These are phyloP conservation scores for Penicillium simplicissimum DNA, from an alignment of 495 filamentous ascomycete species.

Conservation along the genomic window DNA sequence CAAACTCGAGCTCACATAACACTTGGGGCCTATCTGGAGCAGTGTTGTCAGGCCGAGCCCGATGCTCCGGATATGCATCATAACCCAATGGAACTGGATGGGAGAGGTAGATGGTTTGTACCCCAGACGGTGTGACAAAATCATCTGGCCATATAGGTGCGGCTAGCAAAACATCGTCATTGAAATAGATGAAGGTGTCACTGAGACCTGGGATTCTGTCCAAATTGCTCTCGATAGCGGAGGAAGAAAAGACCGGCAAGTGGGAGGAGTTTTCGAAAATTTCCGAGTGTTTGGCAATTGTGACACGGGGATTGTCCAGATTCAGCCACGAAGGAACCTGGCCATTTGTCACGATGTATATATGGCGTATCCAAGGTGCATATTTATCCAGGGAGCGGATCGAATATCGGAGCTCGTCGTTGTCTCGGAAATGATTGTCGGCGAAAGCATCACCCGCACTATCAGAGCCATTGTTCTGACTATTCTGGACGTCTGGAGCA, in stretches of 20 bases:
- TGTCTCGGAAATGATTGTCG: constrained; percentile 13
- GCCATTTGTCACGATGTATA: constrained; percentile 13
- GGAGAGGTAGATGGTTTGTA: constrained; percentile 10
- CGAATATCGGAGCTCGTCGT: constrained; percentile 15
- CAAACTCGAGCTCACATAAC: background rate
- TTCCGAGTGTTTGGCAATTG: constrained; percentile 8
- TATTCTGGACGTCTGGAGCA: background rate
- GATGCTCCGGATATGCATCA: constrained; percentile 14
- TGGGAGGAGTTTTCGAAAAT: constrained; percentile 13
- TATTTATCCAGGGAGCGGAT: constrained; percentile 8
- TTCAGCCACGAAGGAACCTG: constrained; percentile 9
- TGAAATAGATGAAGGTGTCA: constrained; percentile 11
- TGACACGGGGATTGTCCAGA: constrained; percentile 9
- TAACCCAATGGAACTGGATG: constrained; percentile 11
- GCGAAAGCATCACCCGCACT: constrained; percentile 1
- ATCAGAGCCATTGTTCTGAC: constrained; percentile 7
- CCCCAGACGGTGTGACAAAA: constrained; percentile 9
- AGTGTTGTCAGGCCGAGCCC: background rate
- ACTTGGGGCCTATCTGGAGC: constrained; percentile 1
- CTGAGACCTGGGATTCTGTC: constrained; percentile 10
- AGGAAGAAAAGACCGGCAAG: constrained; percentile 12
- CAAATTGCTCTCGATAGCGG: constrained; percentile 9
- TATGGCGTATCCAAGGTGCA: constrained; percentile 10
- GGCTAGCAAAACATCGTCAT: constrained; percentile 12
- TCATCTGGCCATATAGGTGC: constrained; percentile 9